phyloP scores from a whole-genome alignment of 2,329 filamentous ascomycete genomes.

The Arthrobotrys entomopaga region DNA sequence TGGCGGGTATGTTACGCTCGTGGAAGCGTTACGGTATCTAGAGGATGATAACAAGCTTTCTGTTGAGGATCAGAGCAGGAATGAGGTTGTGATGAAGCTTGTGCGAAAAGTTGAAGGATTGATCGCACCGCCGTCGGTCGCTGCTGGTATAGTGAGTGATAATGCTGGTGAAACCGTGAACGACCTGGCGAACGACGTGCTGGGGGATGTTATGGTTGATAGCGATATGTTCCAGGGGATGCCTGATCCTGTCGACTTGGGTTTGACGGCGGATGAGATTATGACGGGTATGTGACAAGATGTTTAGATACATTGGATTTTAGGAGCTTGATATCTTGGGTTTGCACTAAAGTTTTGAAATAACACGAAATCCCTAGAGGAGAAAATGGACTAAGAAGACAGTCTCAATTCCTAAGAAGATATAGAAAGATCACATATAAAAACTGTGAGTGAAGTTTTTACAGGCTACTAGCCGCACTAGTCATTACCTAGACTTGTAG shows the following conservation, averaged over 20 bases:
- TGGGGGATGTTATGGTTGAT: constrained; percentile 52
- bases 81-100: constrained; percentile 47
- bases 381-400: not conserved
- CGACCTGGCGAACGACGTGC: constrained; percentile 44
- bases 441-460: too few relatives aligned
- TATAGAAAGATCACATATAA: too few relatives aligned
- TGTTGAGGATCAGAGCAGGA: constrained; percentile 39
- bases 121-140: constrained; percentile 25
- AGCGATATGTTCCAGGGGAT: constrained; percentile 48
- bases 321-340: not conserved
- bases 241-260: constrained; percentile 35
- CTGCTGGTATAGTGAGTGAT: constrained; percentile 13
- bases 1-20: constrained; percentile 42
- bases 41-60: constrained; percentile 50
- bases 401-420: too few relatives aligned
- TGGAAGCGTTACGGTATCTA: constrained; percentile 49
- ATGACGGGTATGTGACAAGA: constrained; percentile 44
- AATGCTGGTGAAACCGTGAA: constrained; percentile 20
- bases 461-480: too few relatives aligned
- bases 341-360: not conserved
- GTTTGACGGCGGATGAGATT: constrained; percentile 45
- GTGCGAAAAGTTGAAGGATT: constrained; percentile 44
- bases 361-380: not conserved
- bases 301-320: not conserved
- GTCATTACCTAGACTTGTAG: too few relatives aligned